phyloP scores from a whole-genome alignment of 352 stramenopile species.

The Phytophthora lateralis region DNA sequence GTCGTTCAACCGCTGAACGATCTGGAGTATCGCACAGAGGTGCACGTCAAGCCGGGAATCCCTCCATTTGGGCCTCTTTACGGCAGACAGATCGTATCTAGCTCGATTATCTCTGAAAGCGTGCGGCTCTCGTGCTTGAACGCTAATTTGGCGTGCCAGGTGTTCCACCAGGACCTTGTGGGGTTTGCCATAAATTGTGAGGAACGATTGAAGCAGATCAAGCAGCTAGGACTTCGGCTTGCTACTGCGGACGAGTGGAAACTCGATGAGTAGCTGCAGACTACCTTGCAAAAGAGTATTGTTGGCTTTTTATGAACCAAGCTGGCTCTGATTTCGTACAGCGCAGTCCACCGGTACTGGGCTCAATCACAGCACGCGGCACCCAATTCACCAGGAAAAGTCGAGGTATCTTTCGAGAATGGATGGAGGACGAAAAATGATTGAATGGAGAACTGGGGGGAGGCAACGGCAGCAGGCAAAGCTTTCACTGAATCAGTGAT shows the following conservation, averaged over 20 bases:
- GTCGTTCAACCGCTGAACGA: conserved; percentile 85
- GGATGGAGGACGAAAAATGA: too few relatives aligned
- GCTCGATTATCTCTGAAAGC: conserved; percentile 60
- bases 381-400: too few relatives aligned
- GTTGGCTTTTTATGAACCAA: neutral
- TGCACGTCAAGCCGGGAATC: conserved; percentile 76
- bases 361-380: too few relatives aligned
- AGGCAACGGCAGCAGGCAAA: too few relatives aligned
- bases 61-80: conserved; percentile 76
- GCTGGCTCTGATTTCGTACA: neutral
- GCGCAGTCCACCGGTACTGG: neutral
- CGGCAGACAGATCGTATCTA: conserved; percentile 76
- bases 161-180: conserved; percentile 83
- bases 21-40: conserved; percentile 70
- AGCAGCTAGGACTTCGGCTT: conserved; percentile 73
- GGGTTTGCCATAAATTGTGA: conserved; percentile 83
- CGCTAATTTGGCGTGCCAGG: conserved; percentile 83
- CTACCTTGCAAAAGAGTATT: neutral
- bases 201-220: conserved; percentile 89
- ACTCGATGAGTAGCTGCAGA: conserved; percentile 24
- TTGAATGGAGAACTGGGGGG: too few relatives aligned
- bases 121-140: conserved; percentile 83
- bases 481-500: too few relatives aligned
- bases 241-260: conserved; percentile 62
- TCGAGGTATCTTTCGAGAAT: too few relatives aligned